Evolutionary conservation across 2,329 filamentous ascomycete genomes (phyloP).

Genomic region (Eutypella sp.): DNA sequence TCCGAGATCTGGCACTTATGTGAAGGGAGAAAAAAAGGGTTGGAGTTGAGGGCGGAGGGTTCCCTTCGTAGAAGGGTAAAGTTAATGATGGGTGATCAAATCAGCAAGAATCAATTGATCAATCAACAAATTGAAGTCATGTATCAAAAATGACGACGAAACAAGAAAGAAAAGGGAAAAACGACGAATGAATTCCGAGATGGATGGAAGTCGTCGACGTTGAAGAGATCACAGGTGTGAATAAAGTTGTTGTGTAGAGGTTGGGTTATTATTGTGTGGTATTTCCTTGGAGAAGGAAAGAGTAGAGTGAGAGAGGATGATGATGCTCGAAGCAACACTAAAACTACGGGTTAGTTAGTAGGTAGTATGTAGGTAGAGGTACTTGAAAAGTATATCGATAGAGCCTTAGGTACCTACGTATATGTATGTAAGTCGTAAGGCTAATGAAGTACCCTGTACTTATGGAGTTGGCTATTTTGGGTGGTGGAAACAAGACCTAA

Average conservation of each 20-base stretch:
- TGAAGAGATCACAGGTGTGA: background rate
- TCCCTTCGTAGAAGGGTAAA: slow-evolving; percentile 26
- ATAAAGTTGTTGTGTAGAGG: background rate
- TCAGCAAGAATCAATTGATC: slow-evolving; percentile 3
- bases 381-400: background rate
- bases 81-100: slow-evolving; percentile 17
- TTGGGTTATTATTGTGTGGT: background rate
- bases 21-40: slow-evolving; percentile 24
- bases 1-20: slow-evolving; percentile 37
- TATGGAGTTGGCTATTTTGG: too few species aligned
- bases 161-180: background rate
- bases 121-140: background rate
- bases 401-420: background rate
- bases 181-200: too few species aligned
- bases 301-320: background rate
- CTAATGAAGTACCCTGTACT: too few species aligned
- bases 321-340: background rate
- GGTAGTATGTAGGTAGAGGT: background rate
- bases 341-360: background rate
- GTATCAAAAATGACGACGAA: background rate
- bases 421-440: too few species aligned
- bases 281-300: background rate
- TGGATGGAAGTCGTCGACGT: too few species aligned
- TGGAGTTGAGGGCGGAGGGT: too few species aligned
- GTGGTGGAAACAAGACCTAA: too few species aligned